These are phyloP conservation scores for Skeletonema grethae DNA, from an alignment of 108 stramenopile genomes.

Conservation along the genomic window DNA sequence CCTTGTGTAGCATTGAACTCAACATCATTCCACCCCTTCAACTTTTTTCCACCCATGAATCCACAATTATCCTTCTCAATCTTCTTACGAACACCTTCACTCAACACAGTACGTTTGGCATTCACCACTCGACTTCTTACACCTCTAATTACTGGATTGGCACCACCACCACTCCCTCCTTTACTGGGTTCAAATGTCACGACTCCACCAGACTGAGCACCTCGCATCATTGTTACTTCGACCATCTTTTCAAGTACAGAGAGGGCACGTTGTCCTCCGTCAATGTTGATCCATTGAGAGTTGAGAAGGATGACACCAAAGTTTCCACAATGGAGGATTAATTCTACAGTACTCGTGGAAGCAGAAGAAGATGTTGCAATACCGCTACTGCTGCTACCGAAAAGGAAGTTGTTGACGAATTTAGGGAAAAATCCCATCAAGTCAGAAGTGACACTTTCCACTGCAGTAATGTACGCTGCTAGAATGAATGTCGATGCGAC, in stretches of 20 bases:
- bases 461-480: constrained; percentile 57
- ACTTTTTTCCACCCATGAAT: neutral
- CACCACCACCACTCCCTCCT: too few species aligned
- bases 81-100: constrained; percentile 45
- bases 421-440: constrained; percentile 43
- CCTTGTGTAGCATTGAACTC: constrained; percentile 6
- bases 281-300: constrained; percentile 49
- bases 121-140: constrained; percentile 70
- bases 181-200: constrained; percentile 38
- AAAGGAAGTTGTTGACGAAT: neutral
- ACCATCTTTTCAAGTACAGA: constrained; percentile 69
- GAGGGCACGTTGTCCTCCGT: constrained; percentile 48
- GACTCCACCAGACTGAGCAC: constrained; percentile 76
- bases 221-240: constrained; percentile 79
- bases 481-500: neutral
- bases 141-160: constrained; percentile 24
- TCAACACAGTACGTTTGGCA: constrained; percentile 64
- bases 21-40: constrained; percentile 10
- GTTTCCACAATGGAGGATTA: constrained; percentile 75
- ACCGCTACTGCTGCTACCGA: too few species aligned
- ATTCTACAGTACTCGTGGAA: too few species aligned
- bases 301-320: constrained; percentile 71
- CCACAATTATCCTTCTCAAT: constrained; percentile 32
- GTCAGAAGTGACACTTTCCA: constrained; percentile 68
- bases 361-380: too few species aligned